A percentile compares a stretch with the other conserved stretches of the same genome.
phyloP scores from a whole-genome alignment of 164 flowering plant genomes.

The Vitis rupestris region DNA sequence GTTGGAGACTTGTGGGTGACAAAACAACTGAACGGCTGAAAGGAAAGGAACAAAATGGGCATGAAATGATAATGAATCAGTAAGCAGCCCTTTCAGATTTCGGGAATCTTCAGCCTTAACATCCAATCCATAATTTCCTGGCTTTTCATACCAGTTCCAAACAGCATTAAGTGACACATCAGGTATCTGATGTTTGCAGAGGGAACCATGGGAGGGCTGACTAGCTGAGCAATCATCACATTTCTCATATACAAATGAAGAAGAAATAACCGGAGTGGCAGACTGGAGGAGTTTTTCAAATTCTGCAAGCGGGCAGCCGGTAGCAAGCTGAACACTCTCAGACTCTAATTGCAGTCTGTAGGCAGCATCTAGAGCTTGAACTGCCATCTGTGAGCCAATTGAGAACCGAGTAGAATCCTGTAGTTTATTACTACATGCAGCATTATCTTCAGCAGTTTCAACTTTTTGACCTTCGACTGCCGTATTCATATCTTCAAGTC shows the following conservation, averaged over 20 bases:
- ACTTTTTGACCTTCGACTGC: neutral
- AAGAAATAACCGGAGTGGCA: constrained; percentile 18
- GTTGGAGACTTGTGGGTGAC: neutral
- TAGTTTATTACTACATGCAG: constrained; percentile 2
- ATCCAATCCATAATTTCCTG: constrained; percentile 21
- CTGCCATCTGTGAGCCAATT: constrained; percentile 15
- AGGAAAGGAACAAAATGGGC: constrained; percentile 19
- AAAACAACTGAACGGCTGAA: constrained; percentile 21
- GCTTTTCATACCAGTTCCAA: constrained; percentile 17
- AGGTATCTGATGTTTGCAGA: neutral
- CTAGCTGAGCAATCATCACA: too few relatives aligned
- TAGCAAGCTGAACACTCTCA: constrained; percentile 12
- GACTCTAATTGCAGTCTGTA: constrained; percentile 7
- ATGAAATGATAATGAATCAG: constrained; percentile 6
- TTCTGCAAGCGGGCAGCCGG: constrained; percentile 16
- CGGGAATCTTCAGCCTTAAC: constrained; percentile 10
- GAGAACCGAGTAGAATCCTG: neutral
- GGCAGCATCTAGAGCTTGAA: constrained; percentile 6
- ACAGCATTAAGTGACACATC: constrained; percentile 1
- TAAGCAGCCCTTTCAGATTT: constrained; percentile 2
- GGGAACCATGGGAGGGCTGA: neutral
- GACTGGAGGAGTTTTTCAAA: constrained; percentile 17
- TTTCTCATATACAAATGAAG: too few relatives aligned
- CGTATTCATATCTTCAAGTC: neutral
- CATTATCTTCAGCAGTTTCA: constrained; percentile 7